Evolutionary conservation across 345 rosid species (phyloP).

Genomic region (Salix purpurea): DNA sequence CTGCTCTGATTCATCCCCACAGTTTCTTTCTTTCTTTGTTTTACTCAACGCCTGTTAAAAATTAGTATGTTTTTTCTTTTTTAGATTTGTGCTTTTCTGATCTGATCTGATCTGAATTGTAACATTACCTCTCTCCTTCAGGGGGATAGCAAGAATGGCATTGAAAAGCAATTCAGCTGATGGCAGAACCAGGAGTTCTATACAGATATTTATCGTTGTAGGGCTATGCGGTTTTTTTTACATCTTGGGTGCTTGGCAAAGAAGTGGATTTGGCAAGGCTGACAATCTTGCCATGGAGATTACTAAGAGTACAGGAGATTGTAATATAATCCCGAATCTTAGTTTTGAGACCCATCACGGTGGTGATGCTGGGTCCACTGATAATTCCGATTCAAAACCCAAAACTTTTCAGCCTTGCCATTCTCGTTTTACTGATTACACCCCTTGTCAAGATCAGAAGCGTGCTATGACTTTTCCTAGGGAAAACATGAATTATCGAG

Average conservation of each 20-base stretch:
- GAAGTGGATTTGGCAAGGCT: slow-evolving; percentile 97
- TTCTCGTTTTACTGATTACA: slow-evolving; percentile 68
- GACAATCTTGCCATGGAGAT: slow-evolving; percentile 88
- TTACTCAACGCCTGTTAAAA: too few relatives aligned
- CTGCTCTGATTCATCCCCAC: background rate
- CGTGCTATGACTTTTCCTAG: slow-evolving; percentile 98
- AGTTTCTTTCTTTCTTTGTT: background rate
- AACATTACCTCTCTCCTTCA: background rate
- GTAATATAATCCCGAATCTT: slow-evolving; percentile 65
- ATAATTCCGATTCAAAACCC: slow-evolving; percentile 48
- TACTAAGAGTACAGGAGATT: slow-evolving; percentile 72
- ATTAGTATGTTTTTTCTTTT: background rate
- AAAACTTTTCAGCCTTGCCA: slow-evolving; percentile 64
- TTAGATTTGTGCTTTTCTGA: background rate
- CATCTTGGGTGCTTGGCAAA: slow-evolving; percentile 94
- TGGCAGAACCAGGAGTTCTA: slow-evolving; percentile 77
- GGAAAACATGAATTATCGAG: slow-evolving; percentile 83
- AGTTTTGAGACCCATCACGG: slow-evolving; percentile 94
- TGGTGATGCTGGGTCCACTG: slow-evolving; percentile 38
- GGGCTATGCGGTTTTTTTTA: slow-evolving; percentile 90
- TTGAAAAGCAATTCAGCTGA: slow-evolving; percentile 64
- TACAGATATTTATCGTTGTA: slow-evolving; percentile 73
- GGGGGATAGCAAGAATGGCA: slow-evolving; percentile 48
- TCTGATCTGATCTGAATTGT: background rate
- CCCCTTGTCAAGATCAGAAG: slow-evolving; percentile 94